Base-by-base conservation (phyloP, 441 rosid genomes). In the Corymbia citriodora region DNA sequence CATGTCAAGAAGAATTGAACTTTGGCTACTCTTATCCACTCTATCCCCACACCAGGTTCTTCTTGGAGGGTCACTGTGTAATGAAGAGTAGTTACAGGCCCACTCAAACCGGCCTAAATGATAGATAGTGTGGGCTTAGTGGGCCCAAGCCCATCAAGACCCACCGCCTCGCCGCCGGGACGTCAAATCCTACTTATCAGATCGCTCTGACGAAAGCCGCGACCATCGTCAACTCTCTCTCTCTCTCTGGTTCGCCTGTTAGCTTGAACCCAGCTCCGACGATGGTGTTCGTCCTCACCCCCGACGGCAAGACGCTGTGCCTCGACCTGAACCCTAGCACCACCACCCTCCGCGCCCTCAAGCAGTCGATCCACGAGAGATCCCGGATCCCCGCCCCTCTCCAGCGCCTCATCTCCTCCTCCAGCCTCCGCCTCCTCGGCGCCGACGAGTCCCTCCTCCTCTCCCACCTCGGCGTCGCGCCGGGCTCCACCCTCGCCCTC, bases 231-330 rank as follows among this genome's bases (percentile, higher is more conserved):
- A 2, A 4, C 2, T 36, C 27, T 10, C 83, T 17, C 11, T 17
- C 11, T 23, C 65, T 23, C 65, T 9, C 65, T 4, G 40, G 10
- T 19, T 31, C 23, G 19, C 45, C 21, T 65, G 36, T n/a, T 68
- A 3, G 40, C 74, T 48, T 27, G 15, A 3, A 87, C 7, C 6
- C 6, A 40, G 70, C 45, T 36, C 53, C 50, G 54, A 89, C 49
- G n/a, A 96, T 96, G 99, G 98, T 96, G 87, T 96, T 96, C 91
- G 55, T 97, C 14, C 91, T 95, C 89, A 85, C 94, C 14, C 97
- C 98, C 23, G 91, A 92, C 89, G 92, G 93, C 87, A 92, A 92
- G 87, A 96, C 96, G 27, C 72, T 96, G 2, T 92, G 93, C 86
- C 48, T 97, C 23, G 89, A 95, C 88, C 89, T 95, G 2, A 92